Percentiles rank a stretch among this genome's conserved stretches.
phyloP scores from a whole-genome alignment of 2,329 filamentous ascomycete species.

The Talaromyces sp. region DNA sequence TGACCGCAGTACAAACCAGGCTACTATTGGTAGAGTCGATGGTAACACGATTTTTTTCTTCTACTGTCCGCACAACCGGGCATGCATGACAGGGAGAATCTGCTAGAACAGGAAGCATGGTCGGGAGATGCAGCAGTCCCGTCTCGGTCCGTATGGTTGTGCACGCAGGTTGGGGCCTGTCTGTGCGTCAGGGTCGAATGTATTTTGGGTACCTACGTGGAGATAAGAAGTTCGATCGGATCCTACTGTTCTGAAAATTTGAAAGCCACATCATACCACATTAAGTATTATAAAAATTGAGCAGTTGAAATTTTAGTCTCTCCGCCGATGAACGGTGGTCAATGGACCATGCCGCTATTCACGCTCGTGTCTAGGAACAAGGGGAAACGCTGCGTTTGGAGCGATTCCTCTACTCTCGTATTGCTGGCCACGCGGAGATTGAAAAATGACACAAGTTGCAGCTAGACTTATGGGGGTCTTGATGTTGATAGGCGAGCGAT shows the following conservation, averaged over 20 bases:
- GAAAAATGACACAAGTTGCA: slow-evolving; percentile 1
- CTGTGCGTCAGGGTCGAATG: slow-evolving; percentile 11
- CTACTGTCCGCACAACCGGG: slow-evolving; percentile 22
- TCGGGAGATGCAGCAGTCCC: slow-evolving; percentile 21
- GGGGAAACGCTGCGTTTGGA: not conserved
- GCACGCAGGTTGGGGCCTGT: slow-evolving; percentile 5
- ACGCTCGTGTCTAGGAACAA: not conserved
- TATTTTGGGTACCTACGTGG: not conserved
- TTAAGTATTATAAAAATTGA: not conserved
- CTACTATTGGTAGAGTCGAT: slow-evolving; percentile 18
- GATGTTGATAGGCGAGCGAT: slow-evolving; percentile 4
- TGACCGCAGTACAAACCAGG: slow-evolving; percentile 3
- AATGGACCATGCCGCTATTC: too few species aligned
- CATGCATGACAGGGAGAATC: slow-evolving; percentile 21
- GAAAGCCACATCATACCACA: not conserved
- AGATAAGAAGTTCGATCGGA: not conserved
- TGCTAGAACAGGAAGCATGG: slow-evolving; percentile 16
- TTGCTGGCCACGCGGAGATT: slow-evolving; percentile 8
- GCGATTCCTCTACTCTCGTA: not conserved
- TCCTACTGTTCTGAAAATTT: not conserved
- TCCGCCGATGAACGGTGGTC: not conserved
- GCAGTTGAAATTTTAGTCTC: not conserved
- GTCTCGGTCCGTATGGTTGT: slow-evolving; percentile 25
- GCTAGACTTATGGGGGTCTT: not conserved
- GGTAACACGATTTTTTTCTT: slow-evolving; percentile 23